Evolutionary conservation across 139 green algal genomes (phyloP), one percentile per base, ranked within the genome.

Genomic region (Coccomyxa sp.): DNA sequence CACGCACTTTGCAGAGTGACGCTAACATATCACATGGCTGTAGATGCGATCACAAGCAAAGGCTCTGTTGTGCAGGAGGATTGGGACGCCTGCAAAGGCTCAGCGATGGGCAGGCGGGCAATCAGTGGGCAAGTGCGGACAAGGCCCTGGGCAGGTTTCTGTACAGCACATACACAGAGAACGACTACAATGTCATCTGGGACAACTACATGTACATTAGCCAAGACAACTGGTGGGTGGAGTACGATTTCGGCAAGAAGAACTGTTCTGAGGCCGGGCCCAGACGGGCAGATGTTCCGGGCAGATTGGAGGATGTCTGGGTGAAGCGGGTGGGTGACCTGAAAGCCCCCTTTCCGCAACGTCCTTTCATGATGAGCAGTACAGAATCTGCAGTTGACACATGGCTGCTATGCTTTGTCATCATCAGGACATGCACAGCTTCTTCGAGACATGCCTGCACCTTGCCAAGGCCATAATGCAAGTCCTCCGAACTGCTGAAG

Each of bases 211-310:
- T 81, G 0, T 89, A 85, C 79, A 54, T 55, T 0, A 38, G 77
- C 18, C 70, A 29, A 31, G 58, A 74, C 27, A n/a, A 55, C n/a
- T 64, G 75, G 29, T 87, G 82, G 82, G 79, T 84, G 24, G 73
- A 77, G 24, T 34, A 36, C 6, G 88, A 92, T 75, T 91, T 92
- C 79, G 88, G 88, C 36, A 91, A 91, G 72, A 73, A 70, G 54
- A 88, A 89, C 69, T 72, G 82, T 50, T 83, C 73, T 0, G 54
- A 35, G 27, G 78, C 50, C 2, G 37, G 34, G 18, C 81, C 85
- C 18, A 39, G 80, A 34, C 74, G 73, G 35, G 73, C 69, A 12
- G 44, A 80, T 27, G 58, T 77, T 3, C n/a, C 75, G 71, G 77
- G 77, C 6, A 16, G 18, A 7, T 40, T 75, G 22, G 6, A 70